These are phyloP conservation scores for Trichoderma arundinaceum DNA, from an alignment of 2,329 filamentous ascomycete genomes.

Conservation along the genomic window DNA sequence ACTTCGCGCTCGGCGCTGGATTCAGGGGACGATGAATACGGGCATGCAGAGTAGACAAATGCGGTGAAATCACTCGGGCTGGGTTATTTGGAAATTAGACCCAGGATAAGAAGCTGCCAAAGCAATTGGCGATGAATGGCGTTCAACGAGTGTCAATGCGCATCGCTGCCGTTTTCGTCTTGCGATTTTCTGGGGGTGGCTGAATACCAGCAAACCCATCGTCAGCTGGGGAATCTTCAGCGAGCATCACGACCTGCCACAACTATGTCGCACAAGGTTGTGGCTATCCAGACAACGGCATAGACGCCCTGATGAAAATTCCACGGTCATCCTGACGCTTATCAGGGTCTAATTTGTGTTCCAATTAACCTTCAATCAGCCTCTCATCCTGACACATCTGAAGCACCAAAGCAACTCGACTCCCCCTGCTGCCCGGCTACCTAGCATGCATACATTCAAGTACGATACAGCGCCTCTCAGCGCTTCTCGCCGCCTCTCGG, in stretches of 20 bases:
- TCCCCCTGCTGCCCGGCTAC: not conserved
- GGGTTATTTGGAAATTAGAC: not conserved
- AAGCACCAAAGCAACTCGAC: not conserved
- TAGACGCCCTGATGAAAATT: not conserved
- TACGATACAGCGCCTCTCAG: constrained; percentile 1
- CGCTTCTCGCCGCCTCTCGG: constrained; percentile 7
- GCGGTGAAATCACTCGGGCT: constrained; percentile 12
- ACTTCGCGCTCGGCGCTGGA: constrained; percentile 21
- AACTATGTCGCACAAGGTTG: constrained; percentile 4
- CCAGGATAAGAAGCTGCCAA: constrained; percentile 15
- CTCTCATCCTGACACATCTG: not conserved
- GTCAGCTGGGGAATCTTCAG: constrained; percentile 13
- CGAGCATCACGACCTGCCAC: constrained; percentile 21
- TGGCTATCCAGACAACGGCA: not conserved
- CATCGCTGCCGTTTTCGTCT: constrained; percentile 20
- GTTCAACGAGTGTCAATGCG: not conserved
- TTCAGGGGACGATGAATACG: constrained; percentile 17
- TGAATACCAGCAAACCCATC: not conserved
- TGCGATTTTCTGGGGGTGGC: constrained; percentile 14
- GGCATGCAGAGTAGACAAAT: constrained; percentile 1
- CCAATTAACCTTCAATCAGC: constrained; percentile 24
- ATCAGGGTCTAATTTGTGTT: not conserved
- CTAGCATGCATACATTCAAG: not conserved
- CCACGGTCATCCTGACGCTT: not conserved
- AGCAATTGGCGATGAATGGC: constrained; percentile 10